phyloP scores from a whole-genome alignment of 306 rosid species.

The Echinosophora koreensis region DNA sequence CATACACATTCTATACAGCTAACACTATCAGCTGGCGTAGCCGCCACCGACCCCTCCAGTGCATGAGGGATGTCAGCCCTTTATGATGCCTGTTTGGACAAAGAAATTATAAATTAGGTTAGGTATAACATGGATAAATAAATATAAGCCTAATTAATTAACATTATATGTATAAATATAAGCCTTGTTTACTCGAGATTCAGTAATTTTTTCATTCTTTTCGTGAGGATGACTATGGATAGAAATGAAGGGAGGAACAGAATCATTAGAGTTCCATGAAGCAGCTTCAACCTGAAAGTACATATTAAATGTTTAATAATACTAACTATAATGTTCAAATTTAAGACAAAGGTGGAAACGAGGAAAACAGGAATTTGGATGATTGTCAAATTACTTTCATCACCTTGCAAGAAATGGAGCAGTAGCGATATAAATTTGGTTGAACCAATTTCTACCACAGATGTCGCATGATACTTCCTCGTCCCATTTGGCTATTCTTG shows the following conservation, averaged over 20 bases:
- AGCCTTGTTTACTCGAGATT: conserved; percentile 14
- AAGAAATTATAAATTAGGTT: too few relatives aligned
- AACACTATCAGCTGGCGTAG: too few relatives aligned
- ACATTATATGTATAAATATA: too few relatives aligned
- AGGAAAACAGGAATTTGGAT: neutral
- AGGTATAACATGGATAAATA: too few relatives aligned
- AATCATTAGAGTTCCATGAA: conserved; percentile 38
- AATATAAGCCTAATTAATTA: too few relatives aligned
- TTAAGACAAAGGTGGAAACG: neutral
- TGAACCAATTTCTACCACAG: conserved; percentile 43
- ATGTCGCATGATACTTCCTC: conserved; percentile 29
- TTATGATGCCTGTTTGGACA: too few relatives aligned
- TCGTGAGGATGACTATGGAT: neutral
- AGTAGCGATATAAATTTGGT: conserved; percentile 40
- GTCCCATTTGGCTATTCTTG: neutral
- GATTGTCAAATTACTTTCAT: neutral
- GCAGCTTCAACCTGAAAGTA: conserved; percentile 45
- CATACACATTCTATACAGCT: too few relatives aligned
- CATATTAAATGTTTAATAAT: neutral
- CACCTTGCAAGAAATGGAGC: conserved; percentile 55
- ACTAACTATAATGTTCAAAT: neutral
- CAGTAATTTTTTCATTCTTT: neutral
- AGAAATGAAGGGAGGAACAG: conserved; percentile 37
- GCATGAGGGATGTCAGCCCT: too few relatives aligned
- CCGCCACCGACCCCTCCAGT: too few relatives aligned